phyloP scores from a whole-genome alignment of 345 rosid genomes.

The Turritis glabra region DNA sequence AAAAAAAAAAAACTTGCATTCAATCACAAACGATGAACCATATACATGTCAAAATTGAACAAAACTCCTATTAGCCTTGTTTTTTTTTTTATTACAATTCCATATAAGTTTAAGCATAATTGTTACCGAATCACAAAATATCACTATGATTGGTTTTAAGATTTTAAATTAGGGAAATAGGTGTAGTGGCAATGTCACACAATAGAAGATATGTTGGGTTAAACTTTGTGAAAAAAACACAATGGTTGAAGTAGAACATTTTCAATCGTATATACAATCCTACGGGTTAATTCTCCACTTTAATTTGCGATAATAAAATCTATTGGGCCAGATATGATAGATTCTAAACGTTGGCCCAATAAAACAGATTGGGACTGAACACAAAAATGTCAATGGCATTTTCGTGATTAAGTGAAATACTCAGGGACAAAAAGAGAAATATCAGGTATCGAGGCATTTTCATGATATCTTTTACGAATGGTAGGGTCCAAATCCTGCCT shows the following conservation, averaged over 20 bases:
- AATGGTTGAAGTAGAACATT: neutral
- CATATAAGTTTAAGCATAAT: neutral
- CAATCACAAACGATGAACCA: neutral
- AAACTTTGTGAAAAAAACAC: neutral
- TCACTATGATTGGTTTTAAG: neutral
- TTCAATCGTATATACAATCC: neutral
- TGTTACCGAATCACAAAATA: neutral
- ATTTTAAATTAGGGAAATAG: neutral
- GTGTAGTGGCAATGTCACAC: neutral
- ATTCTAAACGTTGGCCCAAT: neutral
- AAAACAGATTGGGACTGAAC: neutral
- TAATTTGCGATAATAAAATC: neutral
- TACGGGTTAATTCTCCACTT: neutral
- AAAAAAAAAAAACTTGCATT: neutral
- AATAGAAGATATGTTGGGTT: neutral
- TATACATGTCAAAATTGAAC: neutral
- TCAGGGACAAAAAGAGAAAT: neutral
- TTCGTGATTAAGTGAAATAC: neutral
- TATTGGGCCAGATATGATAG: neutral
- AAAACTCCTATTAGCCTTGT: neutral
- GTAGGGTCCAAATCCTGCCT: constrained; percentile 28
- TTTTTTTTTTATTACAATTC: neutral
- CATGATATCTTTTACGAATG: constrained; percentile 25
- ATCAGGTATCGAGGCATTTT: constrained; percentile 29
- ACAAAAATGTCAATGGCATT: neutral